Conservation (phyloP, 2,329 filamentous ascomycete genomes). For the Alternaria triticina region DNA sequence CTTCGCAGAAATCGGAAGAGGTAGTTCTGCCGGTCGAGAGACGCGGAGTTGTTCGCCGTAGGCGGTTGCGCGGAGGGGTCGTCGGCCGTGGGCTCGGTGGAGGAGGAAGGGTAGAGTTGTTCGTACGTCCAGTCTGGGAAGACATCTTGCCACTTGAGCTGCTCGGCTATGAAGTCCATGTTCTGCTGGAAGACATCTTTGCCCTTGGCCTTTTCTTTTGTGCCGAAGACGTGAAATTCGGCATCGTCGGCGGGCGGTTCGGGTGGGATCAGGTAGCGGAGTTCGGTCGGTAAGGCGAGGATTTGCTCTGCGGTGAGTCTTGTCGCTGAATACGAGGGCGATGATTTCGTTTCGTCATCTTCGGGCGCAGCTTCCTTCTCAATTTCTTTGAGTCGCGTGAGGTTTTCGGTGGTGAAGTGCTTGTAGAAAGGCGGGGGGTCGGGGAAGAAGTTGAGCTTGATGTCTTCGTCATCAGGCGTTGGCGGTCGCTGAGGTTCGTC, state of each 20-base stretch:
- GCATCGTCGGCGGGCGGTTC: conserved; percentile 71
- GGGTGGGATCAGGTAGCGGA: conserved; percentile 82
- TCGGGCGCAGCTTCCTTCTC: conserved; percentile 46
- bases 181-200: conserved; percentile 33
- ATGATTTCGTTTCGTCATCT: conserved; percentile 16
- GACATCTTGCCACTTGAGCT: conserved; percentile 50
- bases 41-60: conserved; percentile 54
- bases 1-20: conserved; percentile 83
- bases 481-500: conserved; percentile 20
- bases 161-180: conserved; percentile 38
- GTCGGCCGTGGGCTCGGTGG: conserved; percentile 17
- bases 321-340: not conserved
- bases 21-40: conserved; percentile 61
- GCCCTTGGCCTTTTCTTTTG: conserved; percentile 56
- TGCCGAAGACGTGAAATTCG: conserved; percentile 75
- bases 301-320: conserved; percentile 34
- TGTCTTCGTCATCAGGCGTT: conserved; percentile 25
- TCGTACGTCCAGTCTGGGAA: conserved; percentile 74
- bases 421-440: conserved; percentile 90
- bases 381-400: conserved; percentile 63
- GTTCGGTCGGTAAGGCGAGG: conserved; percentile 69
- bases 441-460: conserved; percentile 65
- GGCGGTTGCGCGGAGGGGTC: conserved; percentile 23
- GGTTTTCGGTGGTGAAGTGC: conserved; percentile 79
- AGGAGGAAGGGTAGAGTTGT: conserved; percentile 66